Percentiles rank a stretch among this genome's conserved stretches.
These are phyloP conservation scores for Penicillium lividum DNA, from an alignment of 495 filamentous ascomycete species.

Conservation along the genomic window DNA sequence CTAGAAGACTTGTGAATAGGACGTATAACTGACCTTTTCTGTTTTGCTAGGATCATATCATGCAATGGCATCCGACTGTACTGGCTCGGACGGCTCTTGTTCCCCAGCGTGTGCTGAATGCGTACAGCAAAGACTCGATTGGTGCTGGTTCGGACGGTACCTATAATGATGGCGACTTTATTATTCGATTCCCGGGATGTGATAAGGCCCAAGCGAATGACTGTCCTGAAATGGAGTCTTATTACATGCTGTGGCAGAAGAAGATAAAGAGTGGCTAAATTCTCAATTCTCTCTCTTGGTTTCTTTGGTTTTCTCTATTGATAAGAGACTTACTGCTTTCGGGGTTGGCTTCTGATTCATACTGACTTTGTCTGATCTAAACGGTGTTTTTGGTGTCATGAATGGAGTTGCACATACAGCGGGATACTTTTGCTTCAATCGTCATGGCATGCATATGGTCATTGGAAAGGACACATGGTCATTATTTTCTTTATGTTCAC, in stretches of 20 bases:
- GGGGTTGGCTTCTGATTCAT: not conserved
- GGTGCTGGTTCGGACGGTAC: constrained; percentile 46
- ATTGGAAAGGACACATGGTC: constrained; percentile 16
- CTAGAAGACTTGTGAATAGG: not conserved
- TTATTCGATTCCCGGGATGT: constrained; percentile 75
- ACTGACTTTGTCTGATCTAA: constrained; percentile 1
- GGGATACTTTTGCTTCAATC: constrained; percentile 10
- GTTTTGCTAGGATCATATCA: constrained; percentile 72
- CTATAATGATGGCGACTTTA: constrained; percentile 79
- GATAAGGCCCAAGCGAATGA: constrained; percentile 49
- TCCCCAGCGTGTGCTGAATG: constrained; percentile 78
- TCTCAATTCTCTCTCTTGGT: not conserved
- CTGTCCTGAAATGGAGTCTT: constrained; percentile 71
- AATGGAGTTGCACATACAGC: constrained; percentile 19
- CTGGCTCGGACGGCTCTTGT: constrained; percentile 83
- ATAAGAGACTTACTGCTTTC: not conserved
- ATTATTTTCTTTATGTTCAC: constrained; percentile 26
- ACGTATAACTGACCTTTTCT: constrained; percentile 4
- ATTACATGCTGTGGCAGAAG: constrained; percentile 49
- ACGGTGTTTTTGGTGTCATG: constrained; percentile 8
- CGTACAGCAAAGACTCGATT: constrained; percentile 61
- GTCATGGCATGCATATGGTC: constrained; percentile 14
- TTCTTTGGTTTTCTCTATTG: not conserved
- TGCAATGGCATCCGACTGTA: constrained; percentile 99
- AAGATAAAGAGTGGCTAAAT: constrained; percentile 27